These are phyloP conservation scores for Epichloe elymi DNA, from an alignment of 2,329 filamentous ascomycete genomes.

Conservation along the genomic window DNA sequence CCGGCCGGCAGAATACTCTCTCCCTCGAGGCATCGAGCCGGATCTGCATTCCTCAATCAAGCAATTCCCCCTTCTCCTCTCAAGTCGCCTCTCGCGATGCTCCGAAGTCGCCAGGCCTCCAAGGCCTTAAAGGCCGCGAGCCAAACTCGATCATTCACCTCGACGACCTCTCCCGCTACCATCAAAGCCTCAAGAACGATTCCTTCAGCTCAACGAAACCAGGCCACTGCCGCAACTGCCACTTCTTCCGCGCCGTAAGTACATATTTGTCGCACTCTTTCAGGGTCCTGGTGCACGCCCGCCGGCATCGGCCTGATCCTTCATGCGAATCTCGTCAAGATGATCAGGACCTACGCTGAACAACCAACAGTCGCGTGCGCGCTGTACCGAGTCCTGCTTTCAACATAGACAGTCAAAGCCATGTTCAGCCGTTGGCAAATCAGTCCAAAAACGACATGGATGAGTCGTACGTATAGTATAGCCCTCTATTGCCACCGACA, in stretches of 20 bases:
- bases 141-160: constrained; percentile 27
- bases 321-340: neutral
- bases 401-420: constrained; percentile 36
- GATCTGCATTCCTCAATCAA: neutral
- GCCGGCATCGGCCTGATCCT: constrained; percentile 7
- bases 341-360: neutral
- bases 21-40: neutral
- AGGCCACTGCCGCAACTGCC: constrained; percentile 34
- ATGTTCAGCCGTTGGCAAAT: constrained; percentile 58
- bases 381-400: constrained; percentile 50
- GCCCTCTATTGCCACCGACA: constrained; percentile 1
- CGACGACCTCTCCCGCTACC: constrained; percentile 23
- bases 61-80: neutral
- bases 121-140: constrained; percentile 32
- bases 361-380: constrained; percentile 28
- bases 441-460: constrained; percentile 53
- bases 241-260: constrained; percentile 39
- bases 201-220: constrained; percentile 29
- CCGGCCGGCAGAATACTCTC: neutral
- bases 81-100: constrained; percentile 24
- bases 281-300: neutral
- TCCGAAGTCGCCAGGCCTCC: constrained; percentile 33
- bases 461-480: constrained; percentile 66
- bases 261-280: constrained; percentile 6
- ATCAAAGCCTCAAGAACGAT: constrained; percentile 26